Evolutionary conservation across 768 basidiomycete species (phyloP).

Genomic region (Xerocomus spinulosus): DNA sequence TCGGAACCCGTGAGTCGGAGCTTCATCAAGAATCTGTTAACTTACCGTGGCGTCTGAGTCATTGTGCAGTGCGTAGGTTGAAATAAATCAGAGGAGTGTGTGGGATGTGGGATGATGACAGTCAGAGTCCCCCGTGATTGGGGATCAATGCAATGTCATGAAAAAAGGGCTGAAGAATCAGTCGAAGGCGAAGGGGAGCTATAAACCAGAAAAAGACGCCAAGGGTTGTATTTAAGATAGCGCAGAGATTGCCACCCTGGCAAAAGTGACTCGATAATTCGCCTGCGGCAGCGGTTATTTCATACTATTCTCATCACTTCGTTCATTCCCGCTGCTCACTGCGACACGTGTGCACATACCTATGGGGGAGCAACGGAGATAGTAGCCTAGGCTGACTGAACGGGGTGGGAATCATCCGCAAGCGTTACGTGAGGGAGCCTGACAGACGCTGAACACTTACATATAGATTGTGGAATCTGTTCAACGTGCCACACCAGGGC

Average conservation of each 20-base stretch:
- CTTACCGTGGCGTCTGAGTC: constrained; percentile 10
- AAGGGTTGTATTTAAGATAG: constrained; percentile 17
- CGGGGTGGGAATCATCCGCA: constrained; percentile 17
- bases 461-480: background rate
- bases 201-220: constrained; percentile 3
- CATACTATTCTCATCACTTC: constrained; percentile 8
- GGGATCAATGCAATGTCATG: constrained; percentile 13
- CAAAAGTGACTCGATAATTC: constrained; percentile 10
- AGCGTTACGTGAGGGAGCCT: constrained; percentile 20
- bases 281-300: constrained; percentile 10
- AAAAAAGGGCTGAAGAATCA: constrained; percentile 6
- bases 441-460: constrained; percentile 13
- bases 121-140: constrained; percentile 6
- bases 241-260: constrained; percentile 5
- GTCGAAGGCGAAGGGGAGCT: constrained; percentile 4
- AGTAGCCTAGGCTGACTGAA: background rate
- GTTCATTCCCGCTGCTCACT: constrained; percentile 15
- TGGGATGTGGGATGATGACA: background rate
- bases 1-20: background rate
- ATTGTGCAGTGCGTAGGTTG: constrained; percentile 5
- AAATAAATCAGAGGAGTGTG: background rate
- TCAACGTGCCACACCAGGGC: too few species aligned
- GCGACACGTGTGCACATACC: constrained; percentile 21
- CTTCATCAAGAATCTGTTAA: background rate
- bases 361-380: constrained; percentile 10